Base-by-base conservation (phyloP, 2,329 filamentous ascomycete genomes). In the Alternaria novae-zelandiae region DNA sequence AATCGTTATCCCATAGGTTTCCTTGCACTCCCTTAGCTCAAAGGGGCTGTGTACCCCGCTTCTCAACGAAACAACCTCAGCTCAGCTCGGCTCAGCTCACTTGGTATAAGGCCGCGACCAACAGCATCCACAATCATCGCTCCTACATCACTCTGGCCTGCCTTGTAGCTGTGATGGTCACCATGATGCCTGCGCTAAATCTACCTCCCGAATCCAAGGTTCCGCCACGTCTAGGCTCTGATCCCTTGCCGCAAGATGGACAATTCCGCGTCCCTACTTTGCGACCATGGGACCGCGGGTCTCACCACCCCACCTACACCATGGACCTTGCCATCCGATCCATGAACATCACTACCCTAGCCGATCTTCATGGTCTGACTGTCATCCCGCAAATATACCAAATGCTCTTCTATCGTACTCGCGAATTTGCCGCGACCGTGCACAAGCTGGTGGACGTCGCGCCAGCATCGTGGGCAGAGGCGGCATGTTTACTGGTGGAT, bases 381-480 rank as follows among this genome's bases (percentile, higher is more conserved):
- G 23, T 26, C 1, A 53, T 68, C 11, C 57, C 63, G 6, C 45
- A 32, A 4, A 30, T 68, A 20, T 68, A 68, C 47, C 23, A 46
- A 7, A 28, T 36, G 5, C 30, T 68, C 11, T 66, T 67, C 41
- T 23, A 67, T 17, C 61, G 61, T 4, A 69, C 66, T 1, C 63
- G 54, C 25, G 57, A 15, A 10, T 65, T 69, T 36, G 43, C 59
- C 4, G 32, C 57, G 21, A 63, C 61, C 3, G 61, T 69, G n/a
- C 50, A 46, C 36, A 63, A 56, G 30, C 26, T 58, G 55, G 49
- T 56, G 12, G 53, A 53, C 17, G 17, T 17, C 25, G 41, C 57
- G 20, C 57, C 60, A 15, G 20, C 28, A 9, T 28, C 15, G 15
- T 68, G 66, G 67, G 63, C 61, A 7, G 36, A 54, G 20, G 57